phyloP scores from a whole-genome alignment of 768 basidiomycete species.

The Tulasnella calospora region DNA sequence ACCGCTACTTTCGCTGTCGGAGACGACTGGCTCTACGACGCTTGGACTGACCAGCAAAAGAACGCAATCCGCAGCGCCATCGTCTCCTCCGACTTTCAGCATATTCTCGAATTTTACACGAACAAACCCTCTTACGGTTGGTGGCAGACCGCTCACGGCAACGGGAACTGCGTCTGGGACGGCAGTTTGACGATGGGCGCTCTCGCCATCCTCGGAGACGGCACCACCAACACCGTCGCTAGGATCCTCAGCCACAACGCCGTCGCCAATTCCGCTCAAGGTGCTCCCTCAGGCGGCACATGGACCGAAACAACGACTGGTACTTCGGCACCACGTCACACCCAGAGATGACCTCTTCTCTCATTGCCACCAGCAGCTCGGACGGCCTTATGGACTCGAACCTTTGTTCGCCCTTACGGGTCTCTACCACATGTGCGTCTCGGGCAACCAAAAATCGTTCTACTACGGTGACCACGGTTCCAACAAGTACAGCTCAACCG shows the following conservation, averaged over 20 bases:
- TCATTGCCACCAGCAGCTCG: constrained; percentile 75
- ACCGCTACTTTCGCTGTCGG: constrained; percentile 83
- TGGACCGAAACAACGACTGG: constrained; percentile 80
- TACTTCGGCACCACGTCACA: too few relatives aligned
- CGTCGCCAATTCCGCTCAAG: constrained; percentile 61
- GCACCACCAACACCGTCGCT: too few relatives aligned
- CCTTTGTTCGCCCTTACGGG: constrained; percentile 66
- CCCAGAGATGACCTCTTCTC: constrained; percentile 78
- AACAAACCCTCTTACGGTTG: constrained; percentile 51
- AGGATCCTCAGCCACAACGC: constrained; percentile 71
- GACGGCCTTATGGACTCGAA: too few relatives aligned
- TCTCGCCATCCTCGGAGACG: too few relatives aligned
- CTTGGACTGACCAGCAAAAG: constrained; percentile 72
- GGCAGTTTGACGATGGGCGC: too few relatives aligned
- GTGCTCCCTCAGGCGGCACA: constrained; percentile 38
- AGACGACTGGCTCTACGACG: constrained; percentile 93
- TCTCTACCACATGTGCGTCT: constrained; percentile 74
- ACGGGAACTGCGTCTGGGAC: constrained; percentile 95
- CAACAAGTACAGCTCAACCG: too few relatives aligned
- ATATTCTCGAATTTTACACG: constrained; percentile 54
- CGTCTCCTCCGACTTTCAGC: constrained; percentile 68
- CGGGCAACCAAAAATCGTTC: constrained; percentile 78
- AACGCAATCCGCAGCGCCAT: constrained; percentile 62
- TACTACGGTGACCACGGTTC: constrained; percentile 81
- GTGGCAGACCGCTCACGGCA: constrained; percentile 79